phyloP scores from a whole-genome alignment of 306 rosid genomes.

The Lathyrus oleraceus region DNA sequence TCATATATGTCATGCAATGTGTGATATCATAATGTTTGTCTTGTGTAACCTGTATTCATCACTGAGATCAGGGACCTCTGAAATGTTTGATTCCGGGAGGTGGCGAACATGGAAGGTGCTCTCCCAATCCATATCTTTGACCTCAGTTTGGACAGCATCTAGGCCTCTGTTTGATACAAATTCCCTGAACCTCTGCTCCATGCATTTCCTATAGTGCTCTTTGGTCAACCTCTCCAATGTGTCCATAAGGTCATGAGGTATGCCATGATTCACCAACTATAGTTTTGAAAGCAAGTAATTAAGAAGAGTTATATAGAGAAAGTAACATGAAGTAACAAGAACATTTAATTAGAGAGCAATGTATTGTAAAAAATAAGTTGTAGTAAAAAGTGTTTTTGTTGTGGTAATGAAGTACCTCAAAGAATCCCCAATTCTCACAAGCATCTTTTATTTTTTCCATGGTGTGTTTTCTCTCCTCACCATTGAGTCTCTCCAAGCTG shows the following conservation, averaged over 20 bases:
- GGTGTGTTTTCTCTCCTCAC: slow-evolving; percentile 57
- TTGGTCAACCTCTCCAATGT: slow-evolving; percentile 72
- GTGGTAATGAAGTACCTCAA: slow-evolving; percentile 58
- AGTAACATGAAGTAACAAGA: slow-evolving; percentile 11
- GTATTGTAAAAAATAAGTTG: slow-evolving; percentile 16
- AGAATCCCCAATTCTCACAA: slow-evolving; percentile 97
- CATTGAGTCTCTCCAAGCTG: slow-evolving; percentile 66
- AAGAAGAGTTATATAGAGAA: slow-evolving; percentile 1
- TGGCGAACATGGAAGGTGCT: slow-evolving; percentile 73
- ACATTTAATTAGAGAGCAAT: neutral
- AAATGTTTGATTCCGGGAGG: slow-evolving; percentile 74
- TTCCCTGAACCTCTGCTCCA: slow-evolving; percentile 78
- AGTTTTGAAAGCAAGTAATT: slow-evolving; percentile 21
- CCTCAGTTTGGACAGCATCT: slow-evolving; percentile 60
- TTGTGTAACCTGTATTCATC: slow-evolving; percentile 67
- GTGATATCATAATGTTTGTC: neutral
- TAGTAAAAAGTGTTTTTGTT: neutral
- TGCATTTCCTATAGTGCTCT: slow-evolving; percentile 68
- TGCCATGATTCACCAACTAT: slow-evolving; percentile 71
- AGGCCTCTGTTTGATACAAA: slow-evolving; percentile 57
- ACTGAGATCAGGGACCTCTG: slow-evolving; percentile 63
- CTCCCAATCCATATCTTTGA: slow-evolving; percentile 87
- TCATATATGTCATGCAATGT: slow-evolving; percentile 33
- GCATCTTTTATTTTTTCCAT: slow-evolving; percentile 81
- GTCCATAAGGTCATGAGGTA: slow-evolving; percentile 70